Evolutionary conservation across 106 monocot species (phyloP).

Genomic region (Dendrobium huoshanense): DNA sequence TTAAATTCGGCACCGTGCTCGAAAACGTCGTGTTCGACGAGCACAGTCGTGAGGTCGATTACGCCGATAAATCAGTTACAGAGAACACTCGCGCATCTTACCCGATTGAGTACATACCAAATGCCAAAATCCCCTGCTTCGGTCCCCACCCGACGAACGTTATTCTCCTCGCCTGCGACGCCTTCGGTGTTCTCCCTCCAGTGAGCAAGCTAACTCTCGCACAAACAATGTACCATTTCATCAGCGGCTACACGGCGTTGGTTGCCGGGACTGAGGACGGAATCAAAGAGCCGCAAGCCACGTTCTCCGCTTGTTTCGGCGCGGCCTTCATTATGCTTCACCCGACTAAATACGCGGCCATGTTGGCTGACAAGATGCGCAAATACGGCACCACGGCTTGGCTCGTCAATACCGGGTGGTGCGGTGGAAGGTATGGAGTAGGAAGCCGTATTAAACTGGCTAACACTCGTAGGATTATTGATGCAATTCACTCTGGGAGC

Average conservation of each 20-base stretch:
- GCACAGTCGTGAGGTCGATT: constrained; percentile 79
- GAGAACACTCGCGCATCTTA: constrained; percentile 92
- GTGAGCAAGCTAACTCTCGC: constrained; percentile 47
- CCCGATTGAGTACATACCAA: constrained; percentile 93
- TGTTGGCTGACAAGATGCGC: constrained; percentile 54
- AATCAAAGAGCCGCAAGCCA: constrained; percentile 44
- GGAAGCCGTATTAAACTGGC: constrained; percentile 74
- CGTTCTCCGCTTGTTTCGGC: constrained; percentile 50
- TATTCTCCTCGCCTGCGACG: constrained; percentile 49
- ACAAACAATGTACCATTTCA: constrained; percentile 59
- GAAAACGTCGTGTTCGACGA: constrained; percentile 97
- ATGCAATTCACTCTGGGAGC: constrained; percentile 83
- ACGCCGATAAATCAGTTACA: constrained; percentile 83
- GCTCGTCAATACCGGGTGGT: constrained; percentile 78
- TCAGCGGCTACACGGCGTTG: constrained; percentile 45
- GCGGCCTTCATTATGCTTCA: constrained; percentile 47
- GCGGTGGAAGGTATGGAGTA: constrained; percentile 93
- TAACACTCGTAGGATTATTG: constrained; percentile 80
- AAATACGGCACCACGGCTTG: constrained; percentile 35
- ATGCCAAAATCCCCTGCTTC: constrained; percentile 86
- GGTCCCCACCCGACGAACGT: constrained; percentile 92
- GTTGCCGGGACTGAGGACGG: constrained; percentile 53
- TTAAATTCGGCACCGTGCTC: constrained; percentile 85
- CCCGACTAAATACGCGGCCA: constrained; percentile 37
- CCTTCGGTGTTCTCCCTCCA: constrained; percentile 45